Percentiles rank a stretch among this genome's conserved stretches.
phyloP scores from a whole-genome alignment of 306 rosid genomes.

The Citrullus colocynthis region DNA sequence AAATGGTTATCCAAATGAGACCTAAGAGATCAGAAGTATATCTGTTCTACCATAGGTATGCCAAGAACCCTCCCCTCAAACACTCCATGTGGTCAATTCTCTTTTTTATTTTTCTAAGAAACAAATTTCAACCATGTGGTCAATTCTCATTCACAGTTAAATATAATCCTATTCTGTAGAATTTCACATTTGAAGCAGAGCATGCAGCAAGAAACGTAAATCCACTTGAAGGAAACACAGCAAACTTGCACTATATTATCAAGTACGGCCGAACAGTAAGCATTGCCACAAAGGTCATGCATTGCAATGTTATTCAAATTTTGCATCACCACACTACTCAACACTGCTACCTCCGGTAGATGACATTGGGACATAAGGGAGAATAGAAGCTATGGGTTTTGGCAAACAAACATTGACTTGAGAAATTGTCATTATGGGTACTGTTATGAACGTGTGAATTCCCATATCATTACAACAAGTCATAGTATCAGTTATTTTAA shows the following conservation, averaged over 20 bases:
- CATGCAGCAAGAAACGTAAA: neutral
- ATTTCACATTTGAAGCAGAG: neutral
- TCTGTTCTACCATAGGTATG: neutral
- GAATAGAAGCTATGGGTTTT: neutral
- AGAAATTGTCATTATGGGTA: neutral
- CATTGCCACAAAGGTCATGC: neutral
- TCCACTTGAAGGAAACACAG: neutral
- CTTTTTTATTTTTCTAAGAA: too few species aligned
- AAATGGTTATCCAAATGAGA: too few species aligned
- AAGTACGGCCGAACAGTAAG: neutral
- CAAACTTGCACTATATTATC: neutral
- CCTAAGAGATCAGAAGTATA: neutral
- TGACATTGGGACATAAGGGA: neutral
- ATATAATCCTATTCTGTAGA: neutral
- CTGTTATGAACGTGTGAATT: neutral
- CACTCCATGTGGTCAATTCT: neutral
- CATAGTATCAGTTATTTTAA: neutral
- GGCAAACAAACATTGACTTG: neutral
- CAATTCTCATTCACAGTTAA: neutral
- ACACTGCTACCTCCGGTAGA: neutral
- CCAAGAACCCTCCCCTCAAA: neutral
- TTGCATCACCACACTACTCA: neutral
- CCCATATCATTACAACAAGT: neutral
- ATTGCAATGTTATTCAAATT: neutral
- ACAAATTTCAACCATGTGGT: neutral